Conservation (phyloP, 2,329 filamentous ascomycete genomes). For the Aureobasidium sp. region DNA sequence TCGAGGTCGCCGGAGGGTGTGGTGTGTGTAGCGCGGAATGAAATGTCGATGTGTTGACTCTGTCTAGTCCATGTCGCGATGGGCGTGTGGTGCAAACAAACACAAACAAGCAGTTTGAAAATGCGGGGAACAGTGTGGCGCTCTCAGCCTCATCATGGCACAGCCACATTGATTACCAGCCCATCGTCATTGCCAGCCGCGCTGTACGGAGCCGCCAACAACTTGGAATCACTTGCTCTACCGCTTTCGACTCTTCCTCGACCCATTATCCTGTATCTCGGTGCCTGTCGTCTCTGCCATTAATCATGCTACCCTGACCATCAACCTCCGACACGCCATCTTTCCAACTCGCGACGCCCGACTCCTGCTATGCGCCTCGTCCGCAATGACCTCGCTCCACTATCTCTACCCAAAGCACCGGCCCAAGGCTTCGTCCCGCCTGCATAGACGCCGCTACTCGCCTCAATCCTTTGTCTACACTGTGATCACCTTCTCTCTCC, state of each 20-base stretch:
- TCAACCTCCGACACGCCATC: background rate
- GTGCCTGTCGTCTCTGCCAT: background rate
- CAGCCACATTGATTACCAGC: background rate
- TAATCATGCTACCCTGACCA: background rate
- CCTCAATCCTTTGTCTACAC: constrained; percentile 18
- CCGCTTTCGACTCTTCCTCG: background rate
- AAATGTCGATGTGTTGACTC: background rate
- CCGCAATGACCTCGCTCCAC: background rate
- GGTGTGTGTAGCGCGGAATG: background rate
- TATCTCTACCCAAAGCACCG: background rate
- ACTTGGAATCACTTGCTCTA: background rate
- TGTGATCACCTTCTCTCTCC: constrained; percentile 10
- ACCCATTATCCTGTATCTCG: no score
- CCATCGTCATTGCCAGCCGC: background rate
- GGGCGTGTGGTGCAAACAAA: constrained; percentile 5
- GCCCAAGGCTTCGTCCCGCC: background rate
- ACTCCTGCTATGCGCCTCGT: background rate
- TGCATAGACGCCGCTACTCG: constrained; percentile 1
- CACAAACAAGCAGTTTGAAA: constrained; percentile 5
- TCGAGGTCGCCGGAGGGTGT: constrained; percentile 17
- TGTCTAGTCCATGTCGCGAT: background rate
- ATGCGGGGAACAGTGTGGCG: background rate
- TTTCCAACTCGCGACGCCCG: background rate
- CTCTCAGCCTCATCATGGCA: background rate
- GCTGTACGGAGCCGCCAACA: no score